Evolutionary conservation across 352 stramenopile genomes (phyloP), one percentile per base, ranked within the genome.

Genomic region (Pythium coloratum): DNA sequence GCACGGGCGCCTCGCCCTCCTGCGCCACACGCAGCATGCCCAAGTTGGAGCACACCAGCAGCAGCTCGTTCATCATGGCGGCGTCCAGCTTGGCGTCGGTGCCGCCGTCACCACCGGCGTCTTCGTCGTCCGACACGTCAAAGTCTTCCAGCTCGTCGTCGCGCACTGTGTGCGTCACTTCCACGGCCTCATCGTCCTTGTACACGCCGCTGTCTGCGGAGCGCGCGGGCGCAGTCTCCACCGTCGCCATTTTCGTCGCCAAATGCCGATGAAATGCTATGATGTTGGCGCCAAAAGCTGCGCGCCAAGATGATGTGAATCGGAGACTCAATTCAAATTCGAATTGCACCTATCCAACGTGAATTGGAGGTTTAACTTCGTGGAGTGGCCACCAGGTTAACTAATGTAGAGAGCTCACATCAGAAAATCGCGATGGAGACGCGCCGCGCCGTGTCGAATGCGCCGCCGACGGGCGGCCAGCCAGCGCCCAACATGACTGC

Each of bases 21-120:
- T 62, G 69, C 30, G 77, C 71, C 24, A 90, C 81, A 51, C 81
- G 86, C 28, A 93, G 67, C 80, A 95, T 90, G 36, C 86, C 88
- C 24, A 95, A 67, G 68, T 95, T 95, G 36, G 88, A 95, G 76
- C 88, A 95, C 64, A 95, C 88, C 16, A 95, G 86, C 72, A 95
- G 69, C 64, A 95, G 72, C 63, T 95, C 86, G 68, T 95, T 92
- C 80, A 91, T 85, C 86, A 95, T 93, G 59, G 76, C 84, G n/a
- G 63, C 59, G 71, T 94, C 86, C 33, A 95, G 78, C 64, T 75
- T 70, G 6, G 73, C 73, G n/a, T 55, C 59, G 1, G 38, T 74
- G 26, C 59, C 53, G 40, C 26, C 18, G 32, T 20, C 56, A 46
- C 42, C 56, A 16, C 32, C n/a, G 33, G 54, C 18, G 33, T 88